A percentile compares a stretch with the other conserved stretches of the same genome.
These are phyloP conservation scores for Hypoxylon fuscum DNA, from an alignment of 495 filamentous ascomycete species.

Conservation along the genomic window DNA sequence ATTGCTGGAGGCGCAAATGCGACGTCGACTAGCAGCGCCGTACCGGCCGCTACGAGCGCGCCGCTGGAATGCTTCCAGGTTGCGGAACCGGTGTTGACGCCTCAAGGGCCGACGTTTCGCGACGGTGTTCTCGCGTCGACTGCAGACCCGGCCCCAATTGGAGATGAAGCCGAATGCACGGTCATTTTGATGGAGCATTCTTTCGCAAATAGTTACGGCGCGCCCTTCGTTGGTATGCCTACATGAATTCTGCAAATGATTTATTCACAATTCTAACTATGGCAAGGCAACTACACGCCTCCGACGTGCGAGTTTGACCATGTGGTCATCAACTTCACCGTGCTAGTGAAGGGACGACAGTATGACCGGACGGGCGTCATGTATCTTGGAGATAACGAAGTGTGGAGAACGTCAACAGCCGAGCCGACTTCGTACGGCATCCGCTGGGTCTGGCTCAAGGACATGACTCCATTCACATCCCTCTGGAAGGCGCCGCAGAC, in stretches of 20 bases:
- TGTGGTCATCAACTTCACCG: constrained; percentile 84
- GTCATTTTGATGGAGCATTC: constrained; percentile 74
- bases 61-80: constrained; percentile 72
- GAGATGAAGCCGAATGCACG: constrained; percentile 41
- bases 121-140: constrained; percentile 46
- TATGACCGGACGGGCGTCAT: constrained; percentile 84
- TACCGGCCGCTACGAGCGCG: constrained; percentile 21
- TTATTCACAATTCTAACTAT: constrained; percentile 3
- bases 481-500: constrained; percentile 77
- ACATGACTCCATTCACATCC: constrained; percentile 77
- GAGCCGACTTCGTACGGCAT: constrained; percentile 83
- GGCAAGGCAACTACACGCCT: constrained; percentile 73
- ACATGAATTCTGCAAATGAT: background rate
- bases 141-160: constrained; percentile 17
- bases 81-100: constrained; percentile 67
- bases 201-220: constrained; percentile 82
- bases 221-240: constrained; percentile 77
- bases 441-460: constrained; percentile 80
- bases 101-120: constrained; percentile 49
- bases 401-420: constrained; percentile 89
- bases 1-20: constrained; percentile 4
- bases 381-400: constrained; percentile 84
- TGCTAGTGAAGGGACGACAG: constrained; percentile 76
- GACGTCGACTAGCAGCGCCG: constrained; percentile 12
- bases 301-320: constrained; percentile 82